Conservation (phyloP, 768 basidiomycete species). For the Boletus coccyginus region DNA sequence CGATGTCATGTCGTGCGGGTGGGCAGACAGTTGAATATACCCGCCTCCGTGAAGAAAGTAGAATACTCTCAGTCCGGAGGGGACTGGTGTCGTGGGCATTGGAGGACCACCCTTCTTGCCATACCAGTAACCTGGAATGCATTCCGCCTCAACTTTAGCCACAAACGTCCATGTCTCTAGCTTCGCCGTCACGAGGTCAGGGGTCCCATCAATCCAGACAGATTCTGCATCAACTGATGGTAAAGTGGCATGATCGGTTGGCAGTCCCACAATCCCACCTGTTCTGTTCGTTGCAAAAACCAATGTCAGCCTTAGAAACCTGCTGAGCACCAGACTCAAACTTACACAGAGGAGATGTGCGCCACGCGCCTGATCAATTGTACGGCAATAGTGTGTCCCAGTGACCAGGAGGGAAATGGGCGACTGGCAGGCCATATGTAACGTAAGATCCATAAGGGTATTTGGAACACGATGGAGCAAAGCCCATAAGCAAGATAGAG, state of each 20-base stretch:
- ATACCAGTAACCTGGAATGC: conserved; percentile 58
- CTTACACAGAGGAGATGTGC: conserved; percentile 21
- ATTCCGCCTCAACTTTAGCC: conserved; percentile 39
- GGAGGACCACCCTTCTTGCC: conserved; percentile 39
- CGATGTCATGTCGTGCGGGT: conserved; percentile 49
- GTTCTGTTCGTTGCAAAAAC: conserved; percentile 3
- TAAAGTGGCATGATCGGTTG: conserved; percentile 11
- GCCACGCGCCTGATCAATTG: conserved; percentile 32
- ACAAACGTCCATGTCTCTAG: conserved; percentile 24
- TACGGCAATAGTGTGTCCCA: conserved; percentile 38
- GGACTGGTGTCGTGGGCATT: conserved; percentile 36
- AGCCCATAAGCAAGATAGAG: conserved; percentile 46
- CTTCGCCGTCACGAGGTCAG: conserved; percentile 32
- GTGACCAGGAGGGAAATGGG: conserved; percentile 45
- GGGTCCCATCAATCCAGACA: conserved; percentile 34
- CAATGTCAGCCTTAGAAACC: background rate
- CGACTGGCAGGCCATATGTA: conserved; percentile 36
- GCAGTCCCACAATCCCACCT: conserved; percentile 1
- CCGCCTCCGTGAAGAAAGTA: conserved; percentile 65
- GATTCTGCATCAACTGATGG: conserved; percentile 12
- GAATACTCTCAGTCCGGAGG: conserved; percentile 54
- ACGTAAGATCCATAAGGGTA: conserved; percentile 48
- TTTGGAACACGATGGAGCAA: conserved; percentile 38
- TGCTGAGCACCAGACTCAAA: background rate
- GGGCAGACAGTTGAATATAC: conserved; percentile 52